Evolutionary conservation across 2,329 filamentous ascomycete species (phyloP).

Genomic region (Cadophora sp.): DNA sequence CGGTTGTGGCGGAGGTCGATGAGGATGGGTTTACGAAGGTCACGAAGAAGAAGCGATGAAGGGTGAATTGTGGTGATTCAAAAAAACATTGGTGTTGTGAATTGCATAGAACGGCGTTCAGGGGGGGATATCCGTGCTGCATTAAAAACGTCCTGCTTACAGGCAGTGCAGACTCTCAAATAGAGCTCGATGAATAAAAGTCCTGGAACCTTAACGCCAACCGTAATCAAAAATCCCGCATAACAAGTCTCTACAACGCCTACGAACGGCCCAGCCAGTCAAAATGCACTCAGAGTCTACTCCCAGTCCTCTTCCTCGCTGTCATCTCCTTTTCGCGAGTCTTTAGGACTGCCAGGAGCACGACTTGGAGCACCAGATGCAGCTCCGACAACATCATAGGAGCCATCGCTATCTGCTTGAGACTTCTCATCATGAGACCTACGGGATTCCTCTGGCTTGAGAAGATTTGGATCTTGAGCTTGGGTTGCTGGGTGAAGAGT

Average conservation of each 20-base stretch:
- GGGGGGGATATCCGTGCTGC: slow-evolving; percentile 35
- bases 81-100: slow-evolving; percentile 5
- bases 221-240: slow-evolving; percentile 13
- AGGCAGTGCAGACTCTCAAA: slow-evolving; percentile 15
- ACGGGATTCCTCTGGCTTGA: slow-evolving; percentile 71
- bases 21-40: slow-evolving; percentile 85
- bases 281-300: slow-evolving; percentile 48
- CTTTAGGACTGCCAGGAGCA: slow-evolving; percentile 72
- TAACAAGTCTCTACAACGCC: slow-evolving; percentile 27
- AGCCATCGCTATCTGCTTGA: slow-evolving; percentile 90
- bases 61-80: background rate
- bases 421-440: slow-evolving; percentile 89
- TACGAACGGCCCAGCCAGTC: slow-evolving; percentile 20
- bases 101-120: slow-evolving; percentile 33
- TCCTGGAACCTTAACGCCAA: slow-evolving; percentile 29
- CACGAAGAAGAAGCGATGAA: slow-evolving; percentile 64
- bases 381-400: slow-evolving; percentile 90
- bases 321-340: slow-evolving; percentile 61
- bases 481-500: slow-evolving; percentile 63
- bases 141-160: slow-evolving; percentile 25
- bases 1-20: slow-evolving; percentile 73
- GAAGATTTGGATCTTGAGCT: slow-evolving; percentile 44
- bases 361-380: slow-evolving; percentile 79
- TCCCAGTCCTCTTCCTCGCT: slow-evolving; percentile 82
- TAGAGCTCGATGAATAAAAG: slow-evolving; percentile 22